A percentile compares a stretch with the other conserved stretches of the same genome.
phyloP scores from a whole-genome alignment of 2,329 filamentous ascomycete species.

The Thelonectria rubi region DNA sequence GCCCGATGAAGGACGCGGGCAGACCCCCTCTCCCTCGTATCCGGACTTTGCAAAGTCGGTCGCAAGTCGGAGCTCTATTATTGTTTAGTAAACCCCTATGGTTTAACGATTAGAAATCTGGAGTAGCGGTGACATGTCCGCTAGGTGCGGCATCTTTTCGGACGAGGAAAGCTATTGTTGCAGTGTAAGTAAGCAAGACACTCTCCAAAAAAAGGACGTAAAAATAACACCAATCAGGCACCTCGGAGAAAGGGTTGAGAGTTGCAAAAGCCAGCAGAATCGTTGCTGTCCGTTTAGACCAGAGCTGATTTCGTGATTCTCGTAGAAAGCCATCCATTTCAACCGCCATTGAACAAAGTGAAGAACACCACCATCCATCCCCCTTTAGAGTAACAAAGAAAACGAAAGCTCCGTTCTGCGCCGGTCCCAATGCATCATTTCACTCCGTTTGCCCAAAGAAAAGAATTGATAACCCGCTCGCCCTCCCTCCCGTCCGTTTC shows the following conservation, averaged over 20 bases:
- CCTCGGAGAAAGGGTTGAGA: background rate
- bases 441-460: slow-evolving; percentile 18
- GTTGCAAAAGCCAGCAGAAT: slow-evolving; percentile 26
- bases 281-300: slow-evolving; percentile 24
- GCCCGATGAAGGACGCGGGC: background rate
- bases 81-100: slow-evolving; percentile 2
- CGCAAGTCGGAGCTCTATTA: background rate
- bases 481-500: slow-evolving; percentile 25
- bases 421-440: slow-evolving; percentile 34
- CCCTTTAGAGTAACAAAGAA: background rate
- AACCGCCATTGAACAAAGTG: slow-evolving; percentile 2
- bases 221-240: background rate
- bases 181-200: background rate
- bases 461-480: slow-evolving; percentile 10
- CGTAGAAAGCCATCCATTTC: slow-evolving; percentile 18
- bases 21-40: background rate
- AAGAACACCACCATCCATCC: background rate
- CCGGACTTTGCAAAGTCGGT: background rate
- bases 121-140: background rate
- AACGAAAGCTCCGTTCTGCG: slow-evolving; percentile 26
- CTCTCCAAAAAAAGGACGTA: background rate
- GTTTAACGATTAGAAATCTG: slow-evolving; percentile 20
- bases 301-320: slow-evolving; percentile 26
- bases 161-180: background rate
- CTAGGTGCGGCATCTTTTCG: background rate